Percentiles rank a stretch among this genome's conserved stretches.
phyloP scores from a whole-genome alignment of 495 filamentous ascomycete genomes.

The Thermothielavioides terrestris region DNA sequence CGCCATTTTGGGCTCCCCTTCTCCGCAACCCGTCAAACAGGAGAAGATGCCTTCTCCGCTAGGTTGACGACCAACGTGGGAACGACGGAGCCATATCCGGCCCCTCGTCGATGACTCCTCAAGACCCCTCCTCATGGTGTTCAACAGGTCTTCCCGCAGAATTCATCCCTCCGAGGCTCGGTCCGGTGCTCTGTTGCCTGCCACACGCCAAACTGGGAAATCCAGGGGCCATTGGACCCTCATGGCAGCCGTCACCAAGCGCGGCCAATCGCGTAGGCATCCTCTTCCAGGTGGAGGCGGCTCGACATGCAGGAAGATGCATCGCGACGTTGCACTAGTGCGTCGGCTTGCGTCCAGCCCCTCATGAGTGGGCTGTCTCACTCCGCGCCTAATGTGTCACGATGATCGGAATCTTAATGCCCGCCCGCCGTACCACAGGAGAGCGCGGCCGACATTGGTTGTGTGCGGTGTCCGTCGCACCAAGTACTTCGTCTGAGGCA shows the following conservation, averaged over 20 bases:
- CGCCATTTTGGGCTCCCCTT: not conserved
- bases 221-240: not conserved
- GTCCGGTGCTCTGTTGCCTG: not conserved
- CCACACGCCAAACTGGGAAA: not conserved
- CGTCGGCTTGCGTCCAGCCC: not conserved
- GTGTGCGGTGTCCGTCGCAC: too few relatives aligned
- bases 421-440: too few relatives aligned
- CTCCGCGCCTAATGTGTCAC: too few relatives aligned
- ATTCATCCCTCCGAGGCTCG: not conserved
- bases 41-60: too few relatives aligned
- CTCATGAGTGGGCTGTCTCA: too few relatives aligned
- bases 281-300: not conserved
- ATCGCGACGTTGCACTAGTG: slow-evolving; percentile 1
- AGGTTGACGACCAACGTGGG: not conserved
- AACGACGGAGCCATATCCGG: not conserved
- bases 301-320: not conserved
- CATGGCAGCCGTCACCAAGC: not conserved
- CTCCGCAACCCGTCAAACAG: not conserved
- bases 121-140: too few relatives aligned
- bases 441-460: too few relatives aligned
- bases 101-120: not conserved
- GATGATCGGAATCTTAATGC: too few relatives aligned
- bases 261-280: not conserved
- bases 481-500: too few relatives aligned
- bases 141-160: not conserved